Evolutionary conservation across 2,329 filamentous ascomycete species (phyloP).

Genomic region (Sordariomycetes sp.): DNA sequence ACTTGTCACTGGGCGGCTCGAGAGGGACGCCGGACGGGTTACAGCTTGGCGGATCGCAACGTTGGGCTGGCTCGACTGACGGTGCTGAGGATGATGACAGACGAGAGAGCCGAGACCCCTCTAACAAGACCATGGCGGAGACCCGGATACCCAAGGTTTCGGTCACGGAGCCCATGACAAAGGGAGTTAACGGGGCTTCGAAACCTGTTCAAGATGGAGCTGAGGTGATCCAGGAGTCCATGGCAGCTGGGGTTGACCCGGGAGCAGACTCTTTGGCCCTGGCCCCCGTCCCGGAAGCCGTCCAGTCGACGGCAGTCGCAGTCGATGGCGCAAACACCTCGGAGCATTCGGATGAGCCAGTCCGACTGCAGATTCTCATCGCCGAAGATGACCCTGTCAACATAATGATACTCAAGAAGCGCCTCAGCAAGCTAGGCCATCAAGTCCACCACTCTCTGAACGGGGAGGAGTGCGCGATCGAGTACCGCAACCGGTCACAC

Average conservation of each 20-base stretch:
- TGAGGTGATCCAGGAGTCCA: not conserved
- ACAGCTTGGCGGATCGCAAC: not conserved
- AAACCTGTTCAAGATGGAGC: too few relatives aligned
- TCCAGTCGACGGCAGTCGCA: not conserved
- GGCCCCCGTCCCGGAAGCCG: not conserved
- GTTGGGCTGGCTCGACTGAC: not conserved
- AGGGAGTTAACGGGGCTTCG: not conserved
- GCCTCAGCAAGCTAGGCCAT: constrained; percentile 68
- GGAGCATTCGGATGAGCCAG: not conserved
- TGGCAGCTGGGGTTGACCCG: not conserved
- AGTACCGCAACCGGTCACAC: constrained; percentile 52
- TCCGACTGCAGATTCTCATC: constrained; percentile 53
- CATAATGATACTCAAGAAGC: constrained; percentile 68
- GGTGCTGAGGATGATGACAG: not conserved
- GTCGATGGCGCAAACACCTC: not conserved
- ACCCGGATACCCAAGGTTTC: not conserved
- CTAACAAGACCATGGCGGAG: not conserved
- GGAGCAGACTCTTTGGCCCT: not conserved
- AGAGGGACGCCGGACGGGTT: not conserved
- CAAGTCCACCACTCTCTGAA: constrained; percentile 64
- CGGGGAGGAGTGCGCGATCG: constrained; percentile 70
- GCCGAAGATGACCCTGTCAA: constrained; percentile 88
- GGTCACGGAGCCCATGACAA: not conserved
- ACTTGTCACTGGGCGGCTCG: not conserved
- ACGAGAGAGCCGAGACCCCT: not conserved